These are phyloP conservation scores for Sordaria brevicollis DNA, from an alignment of 495 filamentous ascomycete species.

Conservation along the genomic window DNA sequence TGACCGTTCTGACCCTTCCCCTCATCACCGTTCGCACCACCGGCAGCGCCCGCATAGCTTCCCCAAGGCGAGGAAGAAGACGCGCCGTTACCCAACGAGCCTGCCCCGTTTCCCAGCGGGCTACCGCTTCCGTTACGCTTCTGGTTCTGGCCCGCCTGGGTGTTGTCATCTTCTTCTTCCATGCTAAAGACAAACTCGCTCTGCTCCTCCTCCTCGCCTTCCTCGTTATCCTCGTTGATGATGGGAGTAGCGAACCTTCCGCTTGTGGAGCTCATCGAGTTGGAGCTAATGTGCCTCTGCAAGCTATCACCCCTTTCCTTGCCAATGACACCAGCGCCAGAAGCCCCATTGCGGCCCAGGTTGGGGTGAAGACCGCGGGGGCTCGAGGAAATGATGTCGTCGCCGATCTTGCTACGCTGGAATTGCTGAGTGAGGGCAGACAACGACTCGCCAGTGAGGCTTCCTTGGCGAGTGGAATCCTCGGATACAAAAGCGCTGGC, in stretches of 20 bases:
- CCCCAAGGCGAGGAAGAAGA: constrained; percentile 18
- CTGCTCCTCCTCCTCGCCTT: constrained; percentile 50
- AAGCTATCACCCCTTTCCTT: constrained; percentile 25
- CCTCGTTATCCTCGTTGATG: not conserved
- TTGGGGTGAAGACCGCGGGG: constrained; percentile 29
- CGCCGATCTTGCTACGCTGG: constrained; percentile 40
- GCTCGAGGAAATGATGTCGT: constrained; percentile 25
- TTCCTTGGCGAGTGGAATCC: constrained; percentile 24
- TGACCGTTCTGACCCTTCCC: too few species aligned
- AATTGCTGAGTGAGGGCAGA: constrained; percentile 66
- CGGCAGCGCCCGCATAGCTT: not conserved
- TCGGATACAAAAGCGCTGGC: constrained; percentile 56
- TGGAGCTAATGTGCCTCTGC: constrained; percentile 44
- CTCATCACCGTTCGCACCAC: not conserved
- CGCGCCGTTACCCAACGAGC: constrained; percentile 23
- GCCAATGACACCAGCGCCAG: constrained; percentile 20
- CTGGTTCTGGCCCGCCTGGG: constrained; percentile 19
- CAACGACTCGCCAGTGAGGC: constrained; percentile 38
- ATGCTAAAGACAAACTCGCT: constrained; percentile 69
- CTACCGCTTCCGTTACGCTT: constrained; percentile 30
- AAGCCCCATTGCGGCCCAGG: constrained; percentile 11
- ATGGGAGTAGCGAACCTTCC: constrained; percentile 55
- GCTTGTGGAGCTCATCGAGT: constrained; percentile 36
- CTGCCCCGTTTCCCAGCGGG: constrained; percentile 18
- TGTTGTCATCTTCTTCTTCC: constrained; percentile 59